Evolutionary conservation across 441 rosid genomes (phyloP).

Genomic region (Kokia cookei): DNA sequence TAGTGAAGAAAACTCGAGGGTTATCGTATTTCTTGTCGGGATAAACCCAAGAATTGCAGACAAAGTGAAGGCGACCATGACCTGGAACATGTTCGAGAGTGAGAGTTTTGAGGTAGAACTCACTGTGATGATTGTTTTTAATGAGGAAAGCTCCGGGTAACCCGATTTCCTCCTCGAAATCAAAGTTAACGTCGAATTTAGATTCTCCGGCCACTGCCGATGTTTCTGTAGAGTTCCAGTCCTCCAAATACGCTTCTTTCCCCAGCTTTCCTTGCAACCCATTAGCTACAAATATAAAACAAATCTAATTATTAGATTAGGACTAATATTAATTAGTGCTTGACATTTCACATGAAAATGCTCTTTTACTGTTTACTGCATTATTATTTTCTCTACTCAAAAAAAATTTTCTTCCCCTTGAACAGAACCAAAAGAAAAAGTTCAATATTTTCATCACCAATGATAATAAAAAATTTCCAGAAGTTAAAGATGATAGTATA

Average conservation of each 20-base stretch:
- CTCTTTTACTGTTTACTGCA: not conserved
- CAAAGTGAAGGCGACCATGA: constrained; percentile 57
- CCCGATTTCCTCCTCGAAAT: constrained; percentile 52
- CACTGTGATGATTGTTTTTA: constrained; percentile 50
- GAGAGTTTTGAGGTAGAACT: constrained; percentile 62
- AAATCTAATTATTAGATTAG: not conserved
- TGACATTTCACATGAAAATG: not conserved
- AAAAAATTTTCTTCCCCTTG: no score
- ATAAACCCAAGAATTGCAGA: constrained; percentile 35
- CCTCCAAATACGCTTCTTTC: constrained; percentile 50
- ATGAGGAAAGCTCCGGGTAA: constrained; percentile 65
- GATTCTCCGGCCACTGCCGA: constrained; percentile 57
- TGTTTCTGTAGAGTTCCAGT: constrained; percentile 46
- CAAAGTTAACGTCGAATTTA: constrained; percentile 49
- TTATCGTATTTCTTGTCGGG: constrained; percentile 21
- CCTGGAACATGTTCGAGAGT: constrained; percentile 73
- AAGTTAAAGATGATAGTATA: not conserved
- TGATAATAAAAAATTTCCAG: not conserved
- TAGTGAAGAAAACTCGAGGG: constrained; percentile 71
- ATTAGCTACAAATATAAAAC: not conserved
- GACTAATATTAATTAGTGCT: no score
- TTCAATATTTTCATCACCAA: not conserved
- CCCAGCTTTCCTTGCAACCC: constrained; percentile 38
- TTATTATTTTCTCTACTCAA: no score
- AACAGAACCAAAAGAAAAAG: not conserved